Conservation (phyloP, 1,284 basidiomycete species). For the Sporisorium iseilematis-ciliati region DNA sequence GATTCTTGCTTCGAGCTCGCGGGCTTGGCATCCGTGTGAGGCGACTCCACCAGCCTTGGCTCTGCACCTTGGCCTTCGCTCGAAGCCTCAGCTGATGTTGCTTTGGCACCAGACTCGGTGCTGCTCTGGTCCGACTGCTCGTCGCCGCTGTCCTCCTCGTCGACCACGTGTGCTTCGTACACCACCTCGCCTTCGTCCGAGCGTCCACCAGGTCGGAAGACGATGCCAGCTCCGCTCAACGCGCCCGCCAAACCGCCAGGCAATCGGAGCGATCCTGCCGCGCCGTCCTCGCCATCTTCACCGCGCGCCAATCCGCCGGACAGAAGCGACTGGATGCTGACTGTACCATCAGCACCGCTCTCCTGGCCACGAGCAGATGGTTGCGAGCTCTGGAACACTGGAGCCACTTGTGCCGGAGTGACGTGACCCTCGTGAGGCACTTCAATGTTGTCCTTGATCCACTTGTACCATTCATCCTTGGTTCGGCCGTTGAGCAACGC, state of each 20-base stretch:
- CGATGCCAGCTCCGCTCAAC: constrained; percentile 62
- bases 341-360: constrained; percentile 39
- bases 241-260: constrained; percentile 59
- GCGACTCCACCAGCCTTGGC: constrained; percentile 58
- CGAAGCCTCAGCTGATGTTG: constrained; percentile 4
- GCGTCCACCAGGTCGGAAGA: constrained; percentile 60
- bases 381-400: constrained; percentile 74
- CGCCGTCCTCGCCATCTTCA: constrained; percentile 52
- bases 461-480: constrained; percentile 90
- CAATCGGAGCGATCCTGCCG: constrained; percentile 37
- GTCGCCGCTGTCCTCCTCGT: constrained; percentile 58
- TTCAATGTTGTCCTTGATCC: constrained; percentile 88
- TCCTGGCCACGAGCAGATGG: constrained; percentile 27
- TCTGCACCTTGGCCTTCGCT: constrained; percentile 19
- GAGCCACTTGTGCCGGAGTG: constrained; percentile 74
- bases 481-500: constrained; percentile 88
- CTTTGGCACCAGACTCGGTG: constrained; percentile 23
- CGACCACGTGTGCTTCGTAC: constrained; percentile 64
- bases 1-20: constrained; percentile 30
- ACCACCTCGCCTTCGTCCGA: constrained; percentile 60
- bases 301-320: constrained; percentile 61
- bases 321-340: constrained; percentile 64
- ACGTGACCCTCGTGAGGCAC: constrained; percentile 76
- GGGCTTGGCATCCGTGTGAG: constrained; percentile 45
- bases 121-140: constrained; percentile 40